Conservation (phyloP, 441 rosid species). For the Brassica balearica region DNA sequence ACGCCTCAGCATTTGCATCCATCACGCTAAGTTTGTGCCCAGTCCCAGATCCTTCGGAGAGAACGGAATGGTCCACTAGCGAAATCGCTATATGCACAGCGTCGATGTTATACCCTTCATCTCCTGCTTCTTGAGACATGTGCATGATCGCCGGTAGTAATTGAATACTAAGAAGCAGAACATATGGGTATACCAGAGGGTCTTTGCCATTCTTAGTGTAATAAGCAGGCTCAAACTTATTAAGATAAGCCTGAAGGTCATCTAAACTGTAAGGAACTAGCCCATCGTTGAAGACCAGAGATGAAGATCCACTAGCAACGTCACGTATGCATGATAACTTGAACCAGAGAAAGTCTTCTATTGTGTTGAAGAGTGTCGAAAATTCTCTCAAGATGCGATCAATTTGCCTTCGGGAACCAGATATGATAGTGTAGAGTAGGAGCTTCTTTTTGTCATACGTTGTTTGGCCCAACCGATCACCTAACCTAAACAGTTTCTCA, state of each 20-base stretch:
- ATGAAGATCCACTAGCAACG: conserved; percentile 58
- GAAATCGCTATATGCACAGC: conserved; percentile 81
- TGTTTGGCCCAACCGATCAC: conserved; percentile 89
- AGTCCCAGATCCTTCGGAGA: conserved; percentile 70
- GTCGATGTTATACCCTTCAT: conserved; percentile 78
- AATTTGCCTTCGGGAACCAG: conserved; percentile 90
- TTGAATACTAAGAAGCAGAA: conserved; percentile 89
- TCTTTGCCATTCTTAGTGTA: conserved; percentile 96
- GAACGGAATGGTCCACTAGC: conserved; percentile 80
- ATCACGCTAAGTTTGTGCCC: conserved; percentile 76
- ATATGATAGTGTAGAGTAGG: conserved; percentile 83
- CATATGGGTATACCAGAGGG: conserved; percentile 90
- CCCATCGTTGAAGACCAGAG: conserved; percentile 72
- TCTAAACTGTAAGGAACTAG: conserved; percentile 78
- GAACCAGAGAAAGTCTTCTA: conserved; percentile 98
- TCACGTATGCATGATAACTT: conserved; percentile 79
- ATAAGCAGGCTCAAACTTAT: conserved; percentile 91
- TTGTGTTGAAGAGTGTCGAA: conserved; percentile 79
- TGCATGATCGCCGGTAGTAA: conserved; percentile 77
- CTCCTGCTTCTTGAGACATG: conserved; percentile 78
- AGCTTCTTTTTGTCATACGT: conserved; percentile 91
- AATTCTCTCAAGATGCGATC: conserved; percentile 84
- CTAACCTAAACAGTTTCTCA: conserved; percentile 88
- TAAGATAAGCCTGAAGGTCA: conserved; percentile 92
- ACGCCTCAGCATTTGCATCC: conserved; percentile 92